Base-by-base conservation (phyloP, 495 filamentous ascomycete species). In the Xylaria cubensis region DNA sequence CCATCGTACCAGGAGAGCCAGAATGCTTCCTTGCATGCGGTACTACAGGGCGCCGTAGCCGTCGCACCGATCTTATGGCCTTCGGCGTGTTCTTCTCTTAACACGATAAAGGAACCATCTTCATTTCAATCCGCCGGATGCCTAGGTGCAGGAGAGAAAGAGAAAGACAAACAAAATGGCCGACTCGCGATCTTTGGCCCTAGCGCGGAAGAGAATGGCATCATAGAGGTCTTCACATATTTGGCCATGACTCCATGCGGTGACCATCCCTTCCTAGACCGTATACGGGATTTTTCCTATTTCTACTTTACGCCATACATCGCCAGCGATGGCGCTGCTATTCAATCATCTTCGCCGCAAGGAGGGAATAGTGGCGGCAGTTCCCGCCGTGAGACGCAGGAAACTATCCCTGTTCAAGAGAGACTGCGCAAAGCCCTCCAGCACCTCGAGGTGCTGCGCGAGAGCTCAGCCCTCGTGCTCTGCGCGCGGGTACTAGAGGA, bases 1-100 rank as follows among this genome's bases (percentile, higher is more conserved):
- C 64, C 64, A 24, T 66, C 64, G 17, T 66, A 66, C 64, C 29
- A 66, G 3, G 64, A 66, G 19, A 66, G 64, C 19, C 64, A 66
- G n/a, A 32, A 66, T 39, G 64, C 64, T 36, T 66, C 64, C 9
- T 17, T 66, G 19, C 26, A 46, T 8, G 29, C 44, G 24, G 64
- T 66, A 5, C 34, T 66, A 32, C 64, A 53, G 29, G 64, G 64
- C 17, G 64, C 64, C 6, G 39, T 26, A 29, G 63, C 26, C 5
- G 46, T 50, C 13, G 15, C 48, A 15, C 63, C 63, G 29, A 17
- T 66, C 24, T 19, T 66, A 7, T 66, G 63, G 63, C 44, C 44
- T 21, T 66, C 63, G 24, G 42, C 13, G 26, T 42, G 39, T 13
- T n/a, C 1, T 39, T 59, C 56, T 59, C 9, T 3, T 9, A 1